These are phyloP conservation scores for Dichomitus squalens DNA, from an alignment of 1,284 basidiomycete genomes.

Conservation along the genomic window DNA sequence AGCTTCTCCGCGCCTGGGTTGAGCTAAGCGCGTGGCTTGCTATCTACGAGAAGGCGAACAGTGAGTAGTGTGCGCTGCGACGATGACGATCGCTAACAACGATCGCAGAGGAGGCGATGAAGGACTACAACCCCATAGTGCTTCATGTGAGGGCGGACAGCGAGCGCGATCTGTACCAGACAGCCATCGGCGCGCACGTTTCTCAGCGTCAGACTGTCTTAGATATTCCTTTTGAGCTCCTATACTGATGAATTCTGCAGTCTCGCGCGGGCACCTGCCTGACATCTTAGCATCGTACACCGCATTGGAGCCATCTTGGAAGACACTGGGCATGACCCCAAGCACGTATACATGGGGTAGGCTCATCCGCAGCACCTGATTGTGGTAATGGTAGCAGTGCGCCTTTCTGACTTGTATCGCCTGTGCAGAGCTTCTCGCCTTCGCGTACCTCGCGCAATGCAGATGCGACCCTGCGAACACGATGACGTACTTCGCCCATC, in stretches of 20 bases:
- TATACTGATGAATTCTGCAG: constrained; percentile 35
- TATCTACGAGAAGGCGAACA: constrained; percentile 49
- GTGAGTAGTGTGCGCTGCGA: constrained; percentile 18
- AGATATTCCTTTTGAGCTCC: constrained; percentile 31
- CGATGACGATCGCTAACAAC: neutral
- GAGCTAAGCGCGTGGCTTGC: constrained; percentile 68
- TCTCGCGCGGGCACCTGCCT: constrained; percentile 52
- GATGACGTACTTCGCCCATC: constrained; percentile 58
- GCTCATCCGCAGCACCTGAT: constrained; percentile 14
- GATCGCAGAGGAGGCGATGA: constrained; percentile 22
- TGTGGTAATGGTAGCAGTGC: neutral
- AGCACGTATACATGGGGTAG: constrained; percentile 65
- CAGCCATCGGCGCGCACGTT: constrained; percentile 71
- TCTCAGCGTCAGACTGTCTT: constrained; percentile 60
- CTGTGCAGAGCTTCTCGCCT: constrained; percentile 62
- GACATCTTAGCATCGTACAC: constrained; percentile 41
- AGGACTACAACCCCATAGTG: constrained; percentile 20
- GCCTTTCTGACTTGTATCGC: too few species aligned
- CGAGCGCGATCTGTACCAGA: constrained; percentile 70
- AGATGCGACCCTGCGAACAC: constrained; percentile 74
- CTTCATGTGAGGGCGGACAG: constrained; percentile 52
- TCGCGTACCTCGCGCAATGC: constrained; percentile 76
- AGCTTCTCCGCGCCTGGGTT: constrained; percentile 75
- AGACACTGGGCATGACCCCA: constrained; percentile 61
- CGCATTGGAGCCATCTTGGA: constrained; percentile 44